These are phyloP conservation scores for Sugiyamaella marilandica DNA, from an alignment of 805 yeast species.

Conservation along the genomic window DNA sequence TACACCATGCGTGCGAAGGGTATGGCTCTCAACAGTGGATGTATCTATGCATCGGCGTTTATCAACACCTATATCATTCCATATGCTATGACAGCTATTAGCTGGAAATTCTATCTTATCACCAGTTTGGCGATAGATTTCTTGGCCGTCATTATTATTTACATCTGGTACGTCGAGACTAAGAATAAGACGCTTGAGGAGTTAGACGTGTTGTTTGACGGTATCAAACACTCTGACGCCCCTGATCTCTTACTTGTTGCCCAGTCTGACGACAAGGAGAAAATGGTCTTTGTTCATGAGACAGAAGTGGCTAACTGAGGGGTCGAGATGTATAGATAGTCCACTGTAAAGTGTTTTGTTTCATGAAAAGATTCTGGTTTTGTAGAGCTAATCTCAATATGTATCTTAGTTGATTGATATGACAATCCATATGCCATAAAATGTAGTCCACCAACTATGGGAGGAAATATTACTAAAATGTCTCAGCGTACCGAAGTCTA, in stretches of 20 bases:
- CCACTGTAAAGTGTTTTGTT: too few species aligned
- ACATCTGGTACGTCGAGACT: constrained; percentile 23
- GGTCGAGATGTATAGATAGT: background rate
- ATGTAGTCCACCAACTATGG: too few species aligned
- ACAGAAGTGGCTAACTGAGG: background rate
- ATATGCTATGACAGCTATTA: constrained; percentile 31
- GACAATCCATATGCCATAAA: too few species aligned
- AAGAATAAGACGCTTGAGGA: constrained; percentile 20
- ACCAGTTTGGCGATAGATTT: constrained; percentile 29
- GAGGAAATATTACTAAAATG: too few species aligned
- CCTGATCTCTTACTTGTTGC: background rate
- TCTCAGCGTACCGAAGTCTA: too few species aligned
- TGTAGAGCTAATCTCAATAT: too few species aligned
- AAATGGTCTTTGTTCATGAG: background rate
- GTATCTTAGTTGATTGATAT: too few species aligned
- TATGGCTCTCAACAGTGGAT: constrained; percentile 11
- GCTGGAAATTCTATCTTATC: constrained; percentile 32
- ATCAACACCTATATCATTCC: constrained; percentile 26
- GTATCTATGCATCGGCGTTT: constrained; percentile 9
- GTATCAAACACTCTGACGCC: background rate
- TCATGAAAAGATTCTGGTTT: too few species aligned
- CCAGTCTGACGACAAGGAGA: constrained; percentile 1
- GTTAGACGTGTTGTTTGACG: constrained; percentile 10
- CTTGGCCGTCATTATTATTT: constrained; percentile 34
- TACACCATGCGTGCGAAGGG: constrained; percentile 29